Evolutionary conservation across 345 rosid species (phyloP).

Genomic region (Brassica nigra): DNA sequence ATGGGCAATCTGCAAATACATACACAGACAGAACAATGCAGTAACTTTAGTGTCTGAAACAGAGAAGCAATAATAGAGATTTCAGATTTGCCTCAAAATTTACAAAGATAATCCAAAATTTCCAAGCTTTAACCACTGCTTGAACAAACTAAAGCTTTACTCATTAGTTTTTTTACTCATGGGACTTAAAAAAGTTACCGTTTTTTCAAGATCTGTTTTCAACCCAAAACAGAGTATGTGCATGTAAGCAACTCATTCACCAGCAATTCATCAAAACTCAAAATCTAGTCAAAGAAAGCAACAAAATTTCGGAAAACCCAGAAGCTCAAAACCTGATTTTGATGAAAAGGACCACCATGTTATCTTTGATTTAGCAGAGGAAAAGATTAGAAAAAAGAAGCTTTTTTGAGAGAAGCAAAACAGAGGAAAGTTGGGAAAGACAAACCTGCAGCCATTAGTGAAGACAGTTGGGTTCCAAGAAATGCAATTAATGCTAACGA

Average conservation of each 20-base stretch:
- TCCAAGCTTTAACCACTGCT: background rate
- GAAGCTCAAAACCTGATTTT: slow-evolving; percentile 4
- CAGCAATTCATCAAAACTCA: background rate
- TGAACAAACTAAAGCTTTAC: background rate
- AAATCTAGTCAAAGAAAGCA: slow-evolving; percentile 10
- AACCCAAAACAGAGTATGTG: slow-evolving; percentile 19
- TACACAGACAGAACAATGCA: slow-evolving; percentile 28
- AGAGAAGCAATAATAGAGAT: slow-evolving; percentile 7
- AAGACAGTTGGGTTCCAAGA: slow-evolving; percentile 53
- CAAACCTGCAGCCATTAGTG: slow-evolving; percentile 58
- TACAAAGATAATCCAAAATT: background rate
- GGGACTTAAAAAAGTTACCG: background rate
- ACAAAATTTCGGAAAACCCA: slow-evolving; percentile 14
- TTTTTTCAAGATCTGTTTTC: slow-evolving; percentile 24
- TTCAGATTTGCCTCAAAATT: background rate
- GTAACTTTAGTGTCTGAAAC: slow-evolving; percentile 14
- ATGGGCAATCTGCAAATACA: slow-evolving; percentile 75
- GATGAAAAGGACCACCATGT: background rate
- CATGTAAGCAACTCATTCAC: slow-evolving; percentile 20
- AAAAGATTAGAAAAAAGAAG: background rate
- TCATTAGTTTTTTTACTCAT: background rate
- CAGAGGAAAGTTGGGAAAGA: slow-evolving; percentile 25
- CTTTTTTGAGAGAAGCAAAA: slow-evolving; percentile 16
- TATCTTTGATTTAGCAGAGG: background rate
- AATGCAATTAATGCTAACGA: slow-evolving; percentile 54